A percentile compares a stretch with the other conserved stretches of the same genome.
phyloP scores from a whole-genome alignment of 164 flowering plant genomes.

The Hamamelis virginiana region DNA sequence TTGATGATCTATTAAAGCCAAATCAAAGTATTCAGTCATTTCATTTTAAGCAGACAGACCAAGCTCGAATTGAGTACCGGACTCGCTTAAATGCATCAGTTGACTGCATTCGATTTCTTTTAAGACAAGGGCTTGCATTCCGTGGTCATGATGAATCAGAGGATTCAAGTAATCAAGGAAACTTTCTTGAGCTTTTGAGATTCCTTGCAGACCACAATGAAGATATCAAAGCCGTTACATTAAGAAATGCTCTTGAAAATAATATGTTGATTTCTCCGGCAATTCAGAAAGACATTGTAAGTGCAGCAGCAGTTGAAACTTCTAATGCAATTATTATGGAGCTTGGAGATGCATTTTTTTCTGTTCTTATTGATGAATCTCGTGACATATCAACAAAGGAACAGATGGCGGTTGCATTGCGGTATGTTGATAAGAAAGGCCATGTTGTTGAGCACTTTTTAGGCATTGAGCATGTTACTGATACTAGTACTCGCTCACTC shows the following conservation, averaged over 20 bases:
- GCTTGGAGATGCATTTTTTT: conserved; percentile 9
- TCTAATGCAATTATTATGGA: conserved; percentile 14
- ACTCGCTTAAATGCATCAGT: no score
- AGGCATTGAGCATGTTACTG: conserved; percentile 1
- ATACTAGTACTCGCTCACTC: no score
- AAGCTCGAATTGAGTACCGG: no score
- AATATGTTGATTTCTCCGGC: conserved; percentile 1
- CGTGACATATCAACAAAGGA: conserved; percentile 7
- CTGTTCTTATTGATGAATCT: conserved; percentile 17
- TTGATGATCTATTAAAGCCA: no score
- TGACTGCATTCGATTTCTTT: no score
- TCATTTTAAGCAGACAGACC: no score
- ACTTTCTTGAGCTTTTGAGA: no score
- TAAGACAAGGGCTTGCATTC: conserved; percentile 15
- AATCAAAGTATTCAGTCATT: no score
- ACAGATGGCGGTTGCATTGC: conserved; percentile 15
- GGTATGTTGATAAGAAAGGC: conserved; percentile 18
- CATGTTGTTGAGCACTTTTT: conserved; percentile 6
- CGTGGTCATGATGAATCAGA: conserved; percentile 28
- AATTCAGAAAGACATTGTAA: conserved; percentile 18
- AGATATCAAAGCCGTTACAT: neutral
- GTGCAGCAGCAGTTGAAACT: conserved; percentile 4
- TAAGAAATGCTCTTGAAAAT: conserved; percentile 17
- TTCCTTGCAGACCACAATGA: no score
- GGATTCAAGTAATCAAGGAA: no score